phyloP scores from a whole-genome alignment of 768 basidiomycete genomes.

The Macrolepiota dolichaula region DNA sequence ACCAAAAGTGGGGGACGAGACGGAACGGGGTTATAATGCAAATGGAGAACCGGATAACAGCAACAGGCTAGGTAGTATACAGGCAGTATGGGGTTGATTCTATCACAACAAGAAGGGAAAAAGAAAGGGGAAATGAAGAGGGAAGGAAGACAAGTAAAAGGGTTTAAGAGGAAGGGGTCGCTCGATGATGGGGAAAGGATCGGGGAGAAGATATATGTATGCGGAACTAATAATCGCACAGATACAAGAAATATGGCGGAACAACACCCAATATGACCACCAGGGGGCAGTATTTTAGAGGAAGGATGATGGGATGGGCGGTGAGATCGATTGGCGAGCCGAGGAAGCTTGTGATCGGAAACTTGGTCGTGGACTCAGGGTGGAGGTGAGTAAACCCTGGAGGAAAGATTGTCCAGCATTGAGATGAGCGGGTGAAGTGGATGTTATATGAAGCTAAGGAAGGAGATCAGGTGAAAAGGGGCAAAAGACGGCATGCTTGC shows the following conservation, averaged over 20 bases:
- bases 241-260: conserved; percentile 8
- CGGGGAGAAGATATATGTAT: background rate
- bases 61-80: conserved; percentile 6
- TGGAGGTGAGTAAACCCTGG: background rate
- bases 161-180: background rate
- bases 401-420: background rate
- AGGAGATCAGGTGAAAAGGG: conserved; percentile 2
- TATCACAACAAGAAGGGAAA: conserved; percentile 4
- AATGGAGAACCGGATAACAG: conserved; percentile 1
- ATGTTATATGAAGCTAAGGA: background rate
- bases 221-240: conserved; percentile 13
- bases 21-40: conserved; percentile 5
- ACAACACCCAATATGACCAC: conserved; percentile 1
- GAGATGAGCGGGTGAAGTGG: background rate
- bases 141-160: conserved; percentile 12
- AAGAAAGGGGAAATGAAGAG: background rate
- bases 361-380: background rate
- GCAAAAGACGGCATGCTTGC: conserved; percentile 4
- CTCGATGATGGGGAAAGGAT: background rate
- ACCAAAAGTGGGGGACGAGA: background rate
- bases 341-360: background rate
- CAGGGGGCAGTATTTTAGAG: conserved; percentile 4
- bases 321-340: background rate
- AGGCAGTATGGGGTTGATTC: conserved; percentile 3
- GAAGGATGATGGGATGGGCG: background rate